phyloP scores from a whole-genome alignment of 169 alveolate genomes.

The Theileria orientalis region DNA sequence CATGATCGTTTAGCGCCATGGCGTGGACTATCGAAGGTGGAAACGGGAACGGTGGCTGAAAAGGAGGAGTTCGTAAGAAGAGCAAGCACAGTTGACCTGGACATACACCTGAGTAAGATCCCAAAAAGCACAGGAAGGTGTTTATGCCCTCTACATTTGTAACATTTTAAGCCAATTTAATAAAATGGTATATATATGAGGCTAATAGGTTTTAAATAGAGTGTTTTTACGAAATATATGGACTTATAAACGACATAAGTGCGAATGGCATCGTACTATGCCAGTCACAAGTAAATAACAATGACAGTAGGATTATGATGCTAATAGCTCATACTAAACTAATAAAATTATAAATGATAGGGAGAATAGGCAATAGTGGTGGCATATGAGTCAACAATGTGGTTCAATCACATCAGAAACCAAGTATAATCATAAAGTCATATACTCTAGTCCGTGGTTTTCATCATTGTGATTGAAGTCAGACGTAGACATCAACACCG shows the following conservation, averaged over 20 bases:
- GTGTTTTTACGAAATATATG: too few relatives aligned
- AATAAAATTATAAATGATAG: too few relatives aligned
- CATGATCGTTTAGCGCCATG: conserved; percentile 46
- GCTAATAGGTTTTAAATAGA: background rate
- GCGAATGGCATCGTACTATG: too few relatives aligned
- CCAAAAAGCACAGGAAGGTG: conserved; percentile 23
- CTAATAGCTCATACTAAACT: too few relatives aligned
- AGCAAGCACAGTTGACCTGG: conserved; percentile 11
- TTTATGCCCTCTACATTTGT: conserved; percentile 57
- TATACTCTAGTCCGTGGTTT: conserved; percentile 70
- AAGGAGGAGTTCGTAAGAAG: conserved; percentile 3
- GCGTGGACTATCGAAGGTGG: conserved; percentile 37
- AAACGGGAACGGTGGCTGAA: background rate
- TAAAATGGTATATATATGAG: background rate
- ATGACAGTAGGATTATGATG: too few relatives aligned
- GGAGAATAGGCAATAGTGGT: too few relatives aligned
- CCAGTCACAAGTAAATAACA: too few relatives aligned
- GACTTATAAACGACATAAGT: too few relatives aligned
- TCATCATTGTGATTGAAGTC: conserved; percentile 63
- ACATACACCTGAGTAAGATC: conserved; percentile 1
- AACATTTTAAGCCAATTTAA: background rate
- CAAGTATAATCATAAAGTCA: conserved; percentile 60
- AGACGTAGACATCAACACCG: conserved; percentile 68
- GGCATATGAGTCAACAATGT: too few relatives aligned
- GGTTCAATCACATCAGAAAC: conserved; percentile 41